phyloP scores from a whole-genome alignment of 225 moss, liverwort and hornwort genomes.

The Polytrichum commune region DNA sequence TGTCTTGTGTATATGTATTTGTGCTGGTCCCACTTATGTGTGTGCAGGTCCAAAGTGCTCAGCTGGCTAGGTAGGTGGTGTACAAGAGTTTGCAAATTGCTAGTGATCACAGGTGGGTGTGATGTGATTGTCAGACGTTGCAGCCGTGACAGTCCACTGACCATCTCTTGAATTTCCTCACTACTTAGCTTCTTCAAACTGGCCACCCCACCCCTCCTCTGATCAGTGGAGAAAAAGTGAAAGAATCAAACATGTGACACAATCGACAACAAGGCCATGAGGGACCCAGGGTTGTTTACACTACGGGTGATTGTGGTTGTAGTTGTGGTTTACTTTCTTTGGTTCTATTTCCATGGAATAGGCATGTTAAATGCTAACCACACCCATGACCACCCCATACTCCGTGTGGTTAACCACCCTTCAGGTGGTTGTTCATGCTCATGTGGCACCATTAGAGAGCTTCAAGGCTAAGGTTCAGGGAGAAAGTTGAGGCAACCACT shows the following conservation, averaged over 20 bases:
- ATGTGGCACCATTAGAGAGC: too few relatives aligned
- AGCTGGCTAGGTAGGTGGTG: conserved; percentile 61
- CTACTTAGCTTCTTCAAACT: conserved; percentile 58
- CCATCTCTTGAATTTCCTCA: conserved; percentile 40
- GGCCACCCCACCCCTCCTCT: conserved; percentile 26
- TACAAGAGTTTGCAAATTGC: conserved; percentile 54
- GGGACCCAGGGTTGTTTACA: too few relatives aligned
- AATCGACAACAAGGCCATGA: not conserved
- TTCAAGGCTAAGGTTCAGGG: too few relatives aligned
- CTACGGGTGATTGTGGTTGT: too few relatives aligned
- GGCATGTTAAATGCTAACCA: too few relatives aligned
- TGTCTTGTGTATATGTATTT: conserved; percentile 18
- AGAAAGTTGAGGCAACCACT: too few relatives aligned
- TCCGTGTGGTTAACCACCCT: too few relatives aligned
- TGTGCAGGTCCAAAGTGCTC: conserved; percentile 58
- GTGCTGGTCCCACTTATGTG: not conserved
- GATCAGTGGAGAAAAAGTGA: conserved; percentile 11
- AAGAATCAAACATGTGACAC: not conserved
- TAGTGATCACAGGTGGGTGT: conserved; percentile 41
- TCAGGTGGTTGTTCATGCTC: too few relatives aligned
- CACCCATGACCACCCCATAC: too few relatives aligned
- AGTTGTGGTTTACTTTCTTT: too few relatives aligned
- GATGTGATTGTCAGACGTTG: conserved; percentile 64
- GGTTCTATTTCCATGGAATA: too few relatives aligned
- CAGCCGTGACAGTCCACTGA: conserved; percentile 50